These are phyloP conservation scores for Monosporascus sp. DNA, from an alignment of 2,329 filamentous ascomycete genomes.

Conservation along the genomic window DNA sequence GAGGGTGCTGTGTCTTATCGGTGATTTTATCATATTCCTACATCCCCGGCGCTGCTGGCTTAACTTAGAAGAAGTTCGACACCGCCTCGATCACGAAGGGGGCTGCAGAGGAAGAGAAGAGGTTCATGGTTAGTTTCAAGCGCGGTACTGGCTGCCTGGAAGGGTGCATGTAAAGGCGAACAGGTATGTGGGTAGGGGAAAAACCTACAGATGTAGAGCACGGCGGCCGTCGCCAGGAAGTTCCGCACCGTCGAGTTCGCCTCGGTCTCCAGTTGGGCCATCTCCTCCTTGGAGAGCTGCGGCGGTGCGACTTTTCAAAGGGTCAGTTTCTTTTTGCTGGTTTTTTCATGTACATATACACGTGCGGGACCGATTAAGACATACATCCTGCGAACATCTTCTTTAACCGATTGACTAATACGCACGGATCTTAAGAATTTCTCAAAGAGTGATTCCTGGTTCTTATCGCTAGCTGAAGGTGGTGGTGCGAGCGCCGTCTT, in stretches of 20 bases:
- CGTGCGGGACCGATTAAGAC: background rate
- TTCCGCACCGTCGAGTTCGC: slow-evolving; percentile 64
- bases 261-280: slow-evolving; percentile 63
- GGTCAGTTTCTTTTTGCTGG: background rate
- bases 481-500: too few relatives aligned
- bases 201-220: slow-evolving; percentile 74
- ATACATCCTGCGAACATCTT: slow-evolving; percentile 25
- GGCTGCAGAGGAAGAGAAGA: slow-evolving; percentile 31
- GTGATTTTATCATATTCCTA: too few relatives aligned
- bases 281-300: slow-evolving; percentile 65
- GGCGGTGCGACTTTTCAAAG: slow-evolving; percentile 42
- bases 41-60: too few relatives aligned
- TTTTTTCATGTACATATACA: background rate
- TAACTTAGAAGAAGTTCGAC: slow-evolving; percentile 31
- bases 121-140: background rate
- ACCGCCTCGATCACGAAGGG: slow-evolving; percentile 54
- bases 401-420: background rate
- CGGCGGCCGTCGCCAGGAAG: slow-evolving; percentile 58
- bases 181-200: background rate
- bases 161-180: background rate
- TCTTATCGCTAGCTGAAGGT: too few relatives aligned
- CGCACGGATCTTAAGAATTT: background rate
- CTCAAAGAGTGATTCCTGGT: too few relatives aligned
- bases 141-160: background rate
- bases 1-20: too few relatives aligned